phyloP scores from a whole-genome alignment of 2,329 filamentous ascomycete genomes.

The Microdochium bolleyi region DNA sequence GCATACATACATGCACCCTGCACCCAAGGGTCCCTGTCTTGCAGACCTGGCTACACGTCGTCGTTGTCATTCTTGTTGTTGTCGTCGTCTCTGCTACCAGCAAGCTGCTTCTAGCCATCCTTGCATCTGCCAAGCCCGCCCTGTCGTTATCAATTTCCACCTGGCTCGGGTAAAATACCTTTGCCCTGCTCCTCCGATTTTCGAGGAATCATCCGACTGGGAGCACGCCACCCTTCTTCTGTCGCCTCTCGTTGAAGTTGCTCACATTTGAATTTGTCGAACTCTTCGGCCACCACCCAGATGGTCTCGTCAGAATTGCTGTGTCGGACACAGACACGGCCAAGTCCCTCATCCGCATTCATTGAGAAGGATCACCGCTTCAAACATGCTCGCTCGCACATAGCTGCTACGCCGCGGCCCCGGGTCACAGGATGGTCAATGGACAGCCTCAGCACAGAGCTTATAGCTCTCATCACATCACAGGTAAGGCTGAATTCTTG shows the following conservation, averaged over 20 bases:
- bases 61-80: too few relatives aligned
- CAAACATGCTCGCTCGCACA: constrained; percentile 8
- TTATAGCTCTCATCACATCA: constrained; percentile 31
- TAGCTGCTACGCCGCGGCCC: constrained; percentile 1
- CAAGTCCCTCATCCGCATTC: background rate
- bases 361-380: background rate
- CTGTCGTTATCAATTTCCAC: background rate
- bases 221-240: background rate
- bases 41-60: background rate
- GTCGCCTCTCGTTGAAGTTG: background rate
- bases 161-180: background rate
- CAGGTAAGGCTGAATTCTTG: constrained; percentile 20
- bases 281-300: background rate
- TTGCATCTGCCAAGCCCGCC: background rate
- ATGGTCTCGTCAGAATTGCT: background rate
- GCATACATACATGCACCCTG: background rate
- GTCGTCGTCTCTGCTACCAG: background rate
- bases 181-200: background rate
- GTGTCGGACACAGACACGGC: background rate
- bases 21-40: background rate
- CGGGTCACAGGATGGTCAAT: constrained; percentile 16
- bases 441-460: constrained; percentile 31
- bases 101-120: background rate
- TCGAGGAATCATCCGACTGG: background rate
- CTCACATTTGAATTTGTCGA: background rate